Evolutionary conservation across 2,329 filamentous ascomycete species (phyloP).

Genomic region (Zarea fungicola): DNA sequence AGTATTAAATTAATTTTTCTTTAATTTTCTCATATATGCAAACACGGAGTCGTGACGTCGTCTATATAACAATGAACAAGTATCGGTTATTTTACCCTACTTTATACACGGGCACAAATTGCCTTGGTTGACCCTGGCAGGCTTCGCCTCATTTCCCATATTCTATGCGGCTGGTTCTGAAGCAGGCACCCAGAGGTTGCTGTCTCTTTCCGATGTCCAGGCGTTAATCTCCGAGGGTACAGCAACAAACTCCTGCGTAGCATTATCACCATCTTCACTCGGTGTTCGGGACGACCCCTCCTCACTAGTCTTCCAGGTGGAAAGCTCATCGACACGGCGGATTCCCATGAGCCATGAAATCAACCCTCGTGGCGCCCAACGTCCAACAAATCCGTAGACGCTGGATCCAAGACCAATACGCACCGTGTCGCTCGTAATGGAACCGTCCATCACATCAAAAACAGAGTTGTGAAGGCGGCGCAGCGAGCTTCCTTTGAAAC

Average conservation of each 20-base stretch:
- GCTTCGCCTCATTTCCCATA: too few relatives aligned
- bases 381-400: conserved; percentile 79
- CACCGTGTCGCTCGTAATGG: conserved; percentile 56
- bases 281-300: conserved; percentile 32
- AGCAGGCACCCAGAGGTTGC: conserved; percentile 41
- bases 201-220: conserved; percentile 36
- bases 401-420: conserved; percentile 80
- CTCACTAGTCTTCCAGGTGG: conserved; percentile 45
- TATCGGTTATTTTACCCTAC: conserved; percentile 18
- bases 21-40: conserved; percentile 16
- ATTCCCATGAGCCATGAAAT: conserved; percentile 95
- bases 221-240: conserved; percentile 40
- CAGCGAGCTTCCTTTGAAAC: conserved; percentile 63
- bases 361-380: conserved; percentile 68
- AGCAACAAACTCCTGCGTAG: conserved; percentile 44
- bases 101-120: conserved; percentile 10
- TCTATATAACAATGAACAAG: conserved; percentile 24
- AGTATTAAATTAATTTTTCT: neutral
- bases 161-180: neutral
- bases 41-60: conserved; percentile 26
- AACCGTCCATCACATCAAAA: conserved; percentile 78
- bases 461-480: conserved; percentile 79
- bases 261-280: conserved; percentile 30
- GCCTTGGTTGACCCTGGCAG: too few relatives aligned
- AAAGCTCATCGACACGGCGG: conserved; percentile 53